These are phyloP conservation scores for Dipsacomyces acuminosporus DNA, from an alignment of 371 early-diverging fungal genomes.

Conservation along the genomic window DNA sequence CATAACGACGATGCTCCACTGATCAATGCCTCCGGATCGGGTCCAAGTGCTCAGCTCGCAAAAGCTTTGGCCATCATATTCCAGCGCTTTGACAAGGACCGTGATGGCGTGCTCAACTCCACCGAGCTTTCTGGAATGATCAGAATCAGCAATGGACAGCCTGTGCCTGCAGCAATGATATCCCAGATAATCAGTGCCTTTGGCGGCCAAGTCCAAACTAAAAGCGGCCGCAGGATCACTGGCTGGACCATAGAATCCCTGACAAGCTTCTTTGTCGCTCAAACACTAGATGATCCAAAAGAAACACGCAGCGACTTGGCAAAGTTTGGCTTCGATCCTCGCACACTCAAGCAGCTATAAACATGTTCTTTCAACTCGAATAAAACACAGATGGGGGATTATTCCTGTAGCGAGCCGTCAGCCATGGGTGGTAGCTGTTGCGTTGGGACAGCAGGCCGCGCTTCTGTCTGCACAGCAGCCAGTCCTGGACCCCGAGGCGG, in stretches of 20 bases:
- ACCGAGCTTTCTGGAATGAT: conserved; percentile 38
- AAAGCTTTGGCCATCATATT: conserved; percentile 35
- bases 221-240: conserved; percentile 15
- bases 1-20: conserved; percentile 29
- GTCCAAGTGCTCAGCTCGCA: conserved; percentile 34
- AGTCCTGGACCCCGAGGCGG: no score
- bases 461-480: no score
- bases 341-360: conserved; percentile 13
- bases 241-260: conserved; percentile 41
- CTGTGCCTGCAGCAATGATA: conserved; percentile 18
- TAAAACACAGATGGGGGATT: no score
- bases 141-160: conserved; percentile 34
- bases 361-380: background rate
- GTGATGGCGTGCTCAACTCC: conserved; percentile 39
- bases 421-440: no score
- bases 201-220: conserved; percentile 22
- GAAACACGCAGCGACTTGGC: conserved; percentile 48
- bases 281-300: conserved; percentile 44
- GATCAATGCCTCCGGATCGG: conserved; percentile 21
- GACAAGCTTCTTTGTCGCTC: conserved; percentile 37
- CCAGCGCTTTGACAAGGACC: conserved; percentile 43
- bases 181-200: conserved; percentile 28
- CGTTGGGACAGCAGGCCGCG: no score
- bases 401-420: no score
- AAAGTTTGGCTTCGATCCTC: conserved; percentile 40